Evolutionary conservation across 1,284 basidiomycete genomes (phyloP), one percentile per base, ranked within the genome.

Genomic region (Ceratobasidium sp.): DNA sequence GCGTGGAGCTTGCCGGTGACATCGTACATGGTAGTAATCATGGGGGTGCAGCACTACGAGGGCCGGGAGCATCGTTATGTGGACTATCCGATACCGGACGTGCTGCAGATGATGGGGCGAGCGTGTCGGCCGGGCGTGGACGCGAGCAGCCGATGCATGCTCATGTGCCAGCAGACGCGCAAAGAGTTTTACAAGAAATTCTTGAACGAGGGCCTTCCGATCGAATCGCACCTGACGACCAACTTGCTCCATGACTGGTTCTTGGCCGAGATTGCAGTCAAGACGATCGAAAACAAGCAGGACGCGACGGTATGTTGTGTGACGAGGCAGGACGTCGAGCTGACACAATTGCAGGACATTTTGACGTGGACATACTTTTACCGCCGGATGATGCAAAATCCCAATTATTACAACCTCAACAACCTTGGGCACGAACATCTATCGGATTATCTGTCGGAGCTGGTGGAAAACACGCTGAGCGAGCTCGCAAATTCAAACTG

Each of bases 141-240:
- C 77, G 88, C 91, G 12, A 89, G 89, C 71, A 95, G 92, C 76
- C 91, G 94, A 21, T 98, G 95, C 78, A 90, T 99, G 8, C 83
- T 99, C 61, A 96, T 99, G 92, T 95, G 94, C 78, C 96, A 99
- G 78, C 92, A 96, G 79, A 97, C 94, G 2, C 86, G 96, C 61
- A 96, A 98, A 80, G 95, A 97, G 79, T 98, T 96, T 80, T 98
- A 97, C 86, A 98, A 96, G 82, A 99, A 99, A 81, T 98, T 99
- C 87, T 82, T 99, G 74, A 91, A 91, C 18, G 96, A 99, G 81
- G 96, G 96, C 16, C 83, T 99, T n/a, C 97, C 97, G 2, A 95
- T 99, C 77, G 96, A 99, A 80, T 96, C 93, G 0, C 94, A 96
- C 79, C 82, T 98, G 6, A 90, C 94, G 0, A 93, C 91, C 1